Base-by-base conservation (phyloP, 176 grass and related monocot species). In the Guadua angustifolia region DNA sequence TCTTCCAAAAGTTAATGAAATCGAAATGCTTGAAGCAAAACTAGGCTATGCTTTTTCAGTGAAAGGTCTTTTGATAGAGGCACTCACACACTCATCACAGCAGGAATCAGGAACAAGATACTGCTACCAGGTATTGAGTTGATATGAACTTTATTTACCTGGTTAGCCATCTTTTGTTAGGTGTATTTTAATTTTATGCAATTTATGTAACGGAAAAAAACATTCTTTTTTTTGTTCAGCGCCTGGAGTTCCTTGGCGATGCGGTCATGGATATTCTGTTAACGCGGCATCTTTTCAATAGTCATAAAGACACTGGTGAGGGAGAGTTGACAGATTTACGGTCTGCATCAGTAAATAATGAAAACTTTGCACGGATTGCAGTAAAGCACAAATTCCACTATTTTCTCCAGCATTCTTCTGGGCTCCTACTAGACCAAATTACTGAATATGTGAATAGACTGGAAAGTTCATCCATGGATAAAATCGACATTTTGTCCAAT, bases 191-290 rank as follows among this genome's bases (percentile, higher is more conserved):
- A 70, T 66, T 82, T 59, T 74, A 79, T 83, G 33, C 29, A 43
- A 80, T 42, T 60, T 85, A 33, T 92, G 47, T 81, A 71, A 87
- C 25, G 35, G 45, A 50, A 63, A 38, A 57, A 66, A 47, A 22
- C 52, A 50, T 63, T 12, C n/a, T 51, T 42, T 57, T 45, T 75
- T 75, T 83, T 55, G 56, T 86, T 63, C 85, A 98, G 93, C 82
- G 95, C 58, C 94, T 98, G 60, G 95, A 98, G 80, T 95, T 98
- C 74, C 86, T 98, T 75, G 95, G 93, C 9, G 95, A 98, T 82
- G 91, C 93, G 10, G 93, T 98, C 44, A 83, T 98, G 83, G 95
- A 93, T 82, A 80, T 98, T 56, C 87, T 98, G 44, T 83, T 98
- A 88, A 95, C 95, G 18, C 81, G 19, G 29, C 79, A 98, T 82